Evolutionary conservation across 2,329 filamentous ascomycete species (phyloP), one percentile per base, ranked within the genome.

Genomic region (Gremmenia infestans): DNA sequence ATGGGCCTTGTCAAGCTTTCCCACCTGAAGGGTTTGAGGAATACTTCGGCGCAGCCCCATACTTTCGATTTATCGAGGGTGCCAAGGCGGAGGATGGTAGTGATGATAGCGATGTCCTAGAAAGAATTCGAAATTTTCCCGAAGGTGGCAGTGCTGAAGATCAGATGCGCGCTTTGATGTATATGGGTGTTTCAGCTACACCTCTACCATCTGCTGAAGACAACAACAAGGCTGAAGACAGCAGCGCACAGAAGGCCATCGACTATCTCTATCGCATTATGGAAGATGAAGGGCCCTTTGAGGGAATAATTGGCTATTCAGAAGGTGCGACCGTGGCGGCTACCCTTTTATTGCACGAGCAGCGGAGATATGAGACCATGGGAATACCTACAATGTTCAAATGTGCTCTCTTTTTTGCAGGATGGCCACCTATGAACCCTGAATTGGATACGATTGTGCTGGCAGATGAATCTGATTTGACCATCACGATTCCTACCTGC

Each of bases 291-390:
- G 73, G 73, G 0, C 73, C 74, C 1, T 74, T 81, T 55, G 76
- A 79, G 56, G 81, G 78, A 2, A 77, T 85, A 47, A 73, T 85
- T 17, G 82, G 82, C 1, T 85, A 84, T 62, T 83, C 81, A 0
- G 81, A 85, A 64, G 82, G 82, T 3, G 81, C 82, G 1, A 78
- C 78, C 0, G 74, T 81, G 14, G 82, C 81, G 0, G 78, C 78
- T 2, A 81, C 78, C 0, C 66, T 81, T 12, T 66, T 83, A 4
- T 67, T 83, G 0, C 75, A 82, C 52, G 80, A 83, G 61, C 72
- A 74, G 9, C 71, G 74, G 46, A 65, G 68, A 48, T 65, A 70
- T 47, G 70, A 63, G 39, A 55, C 40, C 9, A 67, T 70, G 36
- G 75, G 72, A 0, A 63, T 59, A 45, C 32, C 40, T 5, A 49